Percentiles rank a stretch among this genome's conserved stretches.
These are phyloP conservation scores for Cucurbita ficifolia DNA, from an alignment of 306 rosid genomes.

Conservation along the genomic window DNA sequence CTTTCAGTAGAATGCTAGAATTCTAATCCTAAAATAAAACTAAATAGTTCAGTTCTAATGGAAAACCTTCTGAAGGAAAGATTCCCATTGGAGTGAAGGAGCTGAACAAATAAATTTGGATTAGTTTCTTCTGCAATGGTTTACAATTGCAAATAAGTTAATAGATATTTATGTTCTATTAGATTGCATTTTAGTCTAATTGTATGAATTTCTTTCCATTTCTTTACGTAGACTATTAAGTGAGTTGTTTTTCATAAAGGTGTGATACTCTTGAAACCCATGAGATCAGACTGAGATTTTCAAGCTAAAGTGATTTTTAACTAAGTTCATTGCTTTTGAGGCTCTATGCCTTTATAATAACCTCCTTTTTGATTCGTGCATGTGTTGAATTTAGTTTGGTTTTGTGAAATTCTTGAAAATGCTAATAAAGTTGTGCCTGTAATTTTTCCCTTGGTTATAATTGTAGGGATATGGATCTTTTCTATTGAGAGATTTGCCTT, in stretches of 20 bases:
- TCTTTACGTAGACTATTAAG: not conserved
- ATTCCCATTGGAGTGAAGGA: not conserved
- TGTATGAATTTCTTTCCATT: not conserved
- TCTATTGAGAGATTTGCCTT: conserved; percentile 76
- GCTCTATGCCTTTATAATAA: not conserved
- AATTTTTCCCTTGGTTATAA: conserved; percentile 5
- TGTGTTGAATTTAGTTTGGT: not conserved
- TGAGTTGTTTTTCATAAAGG: not conserved
- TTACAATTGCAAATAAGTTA: not conserved
- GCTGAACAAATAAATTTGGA: not conserved
- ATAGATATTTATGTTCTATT: not conserved
- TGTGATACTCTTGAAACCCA: not conserved
- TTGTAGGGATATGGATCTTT: conserved; percentile 85
- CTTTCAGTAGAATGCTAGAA: not conserved
- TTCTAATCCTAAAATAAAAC: not conserved
- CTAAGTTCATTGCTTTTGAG: not conserved
- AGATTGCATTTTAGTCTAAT: not conserved
- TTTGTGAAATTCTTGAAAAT: not conserved
- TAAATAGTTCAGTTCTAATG: not conserved
- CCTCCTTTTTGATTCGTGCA: not conserved
- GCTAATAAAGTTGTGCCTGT: not conserved
- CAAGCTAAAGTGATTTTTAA: not conserved
- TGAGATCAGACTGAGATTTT: not conserved
- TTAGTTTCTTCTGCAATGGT: not conserved
- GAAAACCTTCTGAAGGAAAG: not conserved